phyloP scores from a whole-genome alignment of 257 asterid genomes.

The Jasminum sambac region DNA sequence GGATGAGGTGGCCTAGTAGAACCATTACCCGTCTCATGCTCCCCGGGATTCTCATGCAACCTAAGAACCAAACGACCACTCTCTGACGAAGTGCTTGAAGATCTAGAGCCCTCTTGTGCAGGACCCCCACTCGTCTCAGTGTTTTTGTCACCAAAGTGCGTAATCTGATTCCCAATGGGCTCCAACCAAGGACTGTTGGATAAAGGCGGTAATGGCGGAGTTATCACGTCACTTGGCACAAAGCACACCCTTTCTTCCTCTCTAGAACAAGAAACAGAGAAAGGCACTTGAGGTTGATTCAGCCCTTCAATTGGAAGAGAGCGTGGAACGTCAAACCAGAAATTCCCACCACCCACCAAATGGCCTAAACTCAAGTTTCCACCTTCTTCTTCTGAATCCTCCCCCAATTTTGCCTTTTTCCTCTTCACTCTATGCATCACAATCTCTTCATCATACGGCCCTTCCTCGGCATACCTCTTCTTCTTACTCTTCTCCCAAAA shows the following conservation, averaged over 20 bases:
- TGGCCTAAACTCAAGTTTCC: conserved; percentile 47
- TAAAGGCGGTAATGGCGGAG: conserved; percentile 57
- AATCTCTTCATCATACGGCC: conserved; percentile 47
- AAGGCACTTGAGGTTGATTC: conserved; percentile 46
- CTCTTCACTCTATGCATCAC: conserved; percentile 60
- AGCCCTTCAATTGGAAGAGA: conserved; percentile 32
- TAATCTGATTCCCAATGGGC: conserved; percentile 55
- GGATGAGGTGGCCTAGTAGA: conserved; percentile 49
- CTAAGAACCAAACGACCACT: conserved; percentile 51
- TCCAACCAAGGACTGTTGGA: conserved; percentile 79
- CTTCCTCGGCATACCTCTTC: conserved; percentile 68
- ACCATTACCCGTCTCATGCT: conserved; percentile 57
- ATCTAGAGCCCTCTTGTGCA: conserved; percentile 55
- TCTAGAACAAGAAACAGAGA: conserved; percentile 61
- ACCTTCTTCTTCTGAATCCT: conserved; percentile 40
- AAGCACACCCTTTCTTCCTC: conserved; percentile 60
- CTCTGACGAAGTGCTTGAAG: conserved; percentile 71
- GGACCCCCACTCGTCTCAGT: conserved; percentile 43
- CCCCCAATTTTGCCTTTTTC: too few relatives aligned
- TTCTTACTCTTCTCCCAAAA: conserved; percentile 59
- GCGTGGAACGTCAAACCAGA: conserved; percentile 54
- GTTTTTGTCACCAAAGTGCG: conserved; percentile 53
- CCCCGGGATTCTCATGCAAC: conserved; percentile 33
- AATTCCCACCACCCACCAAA: conserved; percentile 45
- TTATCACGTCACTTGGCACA: conserved; percentile 39